Percentiles rank a stretch among this genome's conserved stretches.
Conservation (phyloP, 225 moss, liverwort and hornwort genomes). For the Pseudisothecium myosuroides region DNA sequence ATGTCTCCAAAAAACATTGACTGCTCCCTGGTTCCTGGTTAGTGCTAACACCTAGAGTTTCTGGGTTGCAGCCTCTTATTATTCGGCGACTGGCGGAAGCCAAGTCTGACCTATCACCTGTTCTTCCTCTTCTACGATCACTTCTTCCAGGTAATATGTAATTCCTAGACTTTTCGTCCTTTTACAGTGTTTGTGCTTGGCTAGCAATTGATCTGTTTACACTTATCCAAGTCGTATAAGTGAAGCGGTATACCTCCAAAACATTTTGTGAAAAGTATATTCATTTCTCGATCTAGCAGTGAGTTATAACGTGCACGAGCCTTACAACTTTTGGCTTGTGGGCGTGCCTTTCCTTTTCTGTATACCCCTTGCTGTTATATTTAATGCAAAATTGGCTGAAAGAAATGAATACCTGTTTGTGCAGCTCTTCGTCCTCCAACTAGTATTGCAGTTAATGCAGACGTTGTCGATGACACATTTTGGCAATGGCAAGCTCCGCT, state of each 20-base stretch:
- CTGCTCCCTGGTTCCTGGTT: background rate
- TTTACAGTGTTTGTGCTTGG: background rate
- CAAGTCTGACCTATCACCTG: conserved; percentile 75
- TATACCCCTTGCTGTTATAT: background rate
- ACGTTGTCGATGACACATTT: conserved; percentile 75
- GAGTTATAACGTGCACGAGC: background rate
- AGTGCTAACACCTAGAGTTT: background rate
- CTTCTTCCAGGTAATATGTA: conserved; percentile 66
- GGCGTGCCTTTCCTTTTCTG: background rate
- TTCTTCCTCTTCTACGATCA: conserved; percentile 70
- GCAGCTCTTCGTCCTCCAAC: conserved; percentile 80
- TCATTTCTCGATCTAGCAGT: background rate
- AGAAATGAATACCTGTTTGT: background rate
- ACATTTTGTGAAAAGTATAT: background rate
- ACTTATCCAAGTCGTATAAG: background rate
- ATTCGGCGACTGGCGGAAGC: conserved; percentile 75
- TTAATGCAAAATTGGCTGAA: background rate
- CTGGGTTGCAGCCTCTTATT: conserved; percentile 46
- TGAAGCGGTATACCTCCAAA: background rate
- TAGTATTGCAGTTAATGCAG: conserved; percentile 40
- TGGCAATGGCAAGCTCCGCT: conserved; percentile 84
- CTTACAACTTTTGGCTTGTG: background rate
- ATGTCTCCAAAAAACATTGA: background rate
- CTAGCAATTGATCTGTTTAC: background rate
- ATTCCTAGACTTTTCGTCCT: background rate